These are phyloP conservation scores for Tuber borchii DNA, from an alignment of 495 filamentous ascomycete species.

Conservation along the genomic window DNA sequence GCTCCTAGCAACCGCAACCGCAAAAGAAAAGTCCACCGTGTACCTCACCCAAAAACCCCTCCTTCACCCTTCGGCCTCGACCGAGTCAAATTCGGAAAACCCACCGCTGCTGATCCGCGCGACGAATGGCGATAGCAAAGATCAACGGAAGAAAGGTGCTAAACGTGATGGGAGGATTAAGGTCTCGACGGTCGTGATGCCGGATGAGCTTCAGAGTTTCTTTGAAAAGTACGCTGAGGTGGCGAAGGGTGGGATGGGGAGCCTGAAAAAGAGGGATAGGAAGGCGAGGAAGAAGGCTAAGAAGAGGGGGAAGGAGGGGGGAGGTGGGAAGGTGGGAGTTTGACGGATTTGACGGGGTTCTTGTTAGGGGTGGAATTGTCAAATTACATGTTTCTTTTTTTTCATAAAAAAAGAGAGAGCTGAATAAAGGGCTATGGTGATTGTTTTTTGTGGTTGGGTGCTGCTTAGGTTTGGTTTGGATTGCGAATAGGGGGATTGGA, in stretches of 20 bases:
- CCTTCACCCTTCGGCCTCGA: conserved; percentile 19
- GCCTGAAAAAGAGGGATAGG: conserved; percentile 86
- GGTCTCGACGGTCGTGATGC: conserved; percentile 72
- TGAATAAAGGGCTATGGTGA: background rate
- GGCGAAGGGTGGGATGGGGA: conserved; percentile 76
- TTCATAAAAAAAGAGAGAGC: background rate
- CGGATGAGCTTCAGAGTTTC: conserved; percentile 69
- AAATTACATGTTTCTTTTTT: background rate
- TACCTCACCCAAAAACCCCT: conserved; percentile 71
- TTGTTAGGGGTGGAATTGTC: background rate
- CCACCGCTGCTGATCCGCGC: conserved; percentile 74
- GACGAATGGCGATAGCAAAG: conserved; percentile 61
- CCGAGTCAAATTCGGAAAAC: conserved; percentile 31
- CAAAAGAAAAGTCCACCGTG: conserved; percentile 67
- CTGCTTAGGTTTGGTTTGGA: background rate
- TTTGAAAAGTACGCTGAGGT: conserved; percentile 84
- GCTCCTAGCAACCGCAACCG: conserved; percentile 64
- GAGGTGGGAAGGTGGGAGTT: background rate
- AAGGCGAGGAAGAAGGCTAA: conserved; percentile 42
- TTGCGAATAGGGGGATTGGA: background rate
- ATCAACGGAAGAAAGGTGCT: conserved; percentile 39
- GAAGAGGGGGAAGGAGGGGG: background rate
- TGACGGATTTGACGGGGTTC: background rate
- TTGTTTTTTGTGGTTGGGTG: background rate
- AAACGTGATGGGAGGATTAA: conserved; percentile 49